Base-by-base conservation (phyloP, 1,284 basidiomycete species). In the Boletus smithii region DNA sequence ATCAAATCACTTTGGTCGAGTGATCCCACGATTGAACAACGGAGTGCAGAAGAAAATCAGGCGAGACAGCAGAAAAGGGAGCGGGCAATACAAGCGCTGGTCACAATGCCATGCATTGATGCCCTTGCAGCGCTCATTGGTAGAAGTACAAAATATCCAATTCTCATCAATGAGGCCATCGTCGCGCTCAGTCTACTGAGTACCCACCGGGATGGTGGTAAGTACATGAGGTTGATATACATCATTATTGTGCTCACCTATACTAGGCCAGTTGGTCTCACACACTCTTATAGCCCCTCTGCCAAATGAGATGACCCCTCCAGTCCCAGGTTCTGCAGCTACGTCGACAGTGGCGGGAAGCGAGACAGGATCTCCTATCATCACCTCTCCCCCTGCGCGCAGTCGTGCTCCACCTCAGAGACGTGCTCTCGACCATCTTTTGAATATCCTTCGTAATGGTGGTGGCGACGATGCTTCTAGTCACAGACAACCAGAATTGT, bases 121-220 rank as follows among this genome's bases (percentile, higher is more conserved):
- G 79, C 82, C 10, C 73, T 97, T 22, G 79, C 82, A 1, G 81
- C 79, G 51, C 79, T 97, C 56, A 73, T 95, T 18, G 79, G 81
- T 14, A 76, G 84, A 52, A 91, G 90, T 58, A 79, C 77, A 53
- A 85, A 85, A 63, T 91, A 92, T 61, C 86, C 90, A 0, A 74
- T 93, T 37, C 74, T 98, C 26, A 77, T 97, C 51, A 95, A 95
- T 60, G 95, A 98, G 66, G 91, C 87, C 1, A 74, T 97, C 23
- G 79, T 97, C 23, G 89, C 89, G 1, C 68, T 97, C 50, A 88
- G 86, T 30, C 68, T 97, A 42, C 67, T 97, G 52, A 80, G 80
- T 50, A 82, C 82, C 11, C 76, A 82, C 46, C 69, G 73, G 36
- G 67, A 73, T 46, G 88, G 86, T 56, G 81, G 89, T 85, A 68